Base-by-base conservation (phyloP, 768 basidiomycete genomes). In the Pleurotus ostreatus region DNA sequence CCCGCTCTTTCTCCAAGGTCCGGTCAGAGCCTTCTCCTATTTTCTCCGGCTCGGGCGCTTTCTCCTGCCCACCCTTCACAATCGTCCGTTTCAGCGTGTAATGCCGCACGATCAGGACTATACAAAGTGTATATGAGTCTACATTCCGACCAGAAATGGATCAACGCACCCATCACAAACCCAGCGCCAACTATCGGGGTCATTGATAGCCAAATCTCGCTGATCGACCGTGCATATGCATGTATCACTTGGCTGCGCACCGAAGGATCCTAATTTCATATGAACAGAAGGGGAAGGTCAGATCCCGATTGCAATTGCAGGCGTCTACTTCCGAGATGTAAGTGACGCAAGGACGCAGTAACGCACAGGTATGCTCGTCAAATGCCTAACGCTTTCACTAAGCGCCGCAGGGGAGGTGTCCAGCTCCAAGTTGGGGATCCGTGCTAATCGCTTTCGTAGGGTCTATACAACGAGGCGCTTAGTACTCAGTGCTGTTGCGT, bases 181-280 rank as follows among this genome's bases (percentile, higher is more conserved):
- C 78, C 74, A 41, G 74, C 71, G 11, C 80, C 83, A 5, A 80
- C 51, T 23, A 89, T 70, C 0, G 83, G 85, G 8, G 84, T 84
- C 66, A 75, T 76, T 7, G 84, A 82, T 18, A 87, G 59, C 86
- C 88, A 90, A 20, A 90, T 83, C 46, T 64, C 71, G 59, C 77
- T 77, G 39, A 90, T 83, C 2, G 86, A 82, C 26, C 74, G 72
- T 12, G 86, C 76, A 68, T 82, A 89, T 0, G 86, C 86, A 56
- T 87, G 74, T 30, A 84, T 76, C 7, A 87, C 71, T 41, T 72
- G 72, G 22, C 71, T 62, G 11, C 83, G 83, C 25, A 75, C 65
- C 9, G 63, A 62, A 5, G 77, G 68, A 60, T 91, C 77, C 83
- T 86, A 60, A 16, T 25, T 25, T 25, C 23, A 25, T 25, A 25